phyloP scores from a whole-genome alignment of 2,329 filamentous ascomycete species.

The Aureobasidium sp. region DNA sequence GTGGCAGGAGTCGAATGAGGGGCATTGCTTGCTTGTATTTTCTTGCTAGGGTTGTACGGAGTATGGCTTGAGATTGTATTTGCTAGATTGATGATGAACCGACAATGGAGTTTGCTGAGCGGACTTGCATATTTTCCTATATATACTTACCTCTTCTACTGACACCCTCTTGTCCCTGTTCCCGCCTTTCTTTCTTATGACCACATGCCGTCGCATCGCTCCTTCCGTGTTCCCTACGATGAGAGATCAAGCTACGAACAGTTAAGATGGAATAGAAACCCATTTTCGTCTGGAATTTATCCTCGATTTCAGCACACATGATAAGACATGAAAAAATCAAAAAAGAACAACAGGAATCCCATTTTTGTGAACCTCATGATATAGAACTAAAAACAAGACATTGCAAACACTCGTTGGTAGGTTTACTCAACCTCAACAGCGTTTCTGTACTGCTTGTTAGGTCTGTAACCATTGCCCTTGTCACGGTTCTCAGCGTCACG shows the following conservation, averaged over 20 bases:
- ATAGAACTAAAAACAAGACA: neutral
- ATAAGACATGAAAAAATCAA: no score
- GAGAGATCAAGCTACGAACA: no score
- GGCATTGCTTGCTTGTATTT: neutral
- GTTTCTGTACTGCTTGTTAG: conserved; percentile 20
- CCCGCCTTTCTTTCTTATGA: neutral
- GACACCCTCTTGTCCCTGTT: neutral
- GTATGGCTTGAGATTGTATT: neutral
- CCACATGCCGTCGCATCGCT: neutral
- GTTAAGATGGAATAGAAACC: neutral
- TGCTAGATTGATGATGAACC: neutral
- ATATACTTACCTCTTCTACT: neutral
- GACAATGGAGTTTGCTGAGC: neutral
- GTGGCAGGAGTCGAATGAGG: neutral
- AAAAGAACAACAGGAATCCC: neutral
- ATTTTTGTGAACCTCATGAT: neutral
- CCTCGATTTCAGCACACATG: neutral
- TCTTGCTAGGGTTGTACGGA: neutral
- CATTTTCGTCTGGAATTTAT: neutral
- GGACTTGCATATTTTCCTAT: neutral
- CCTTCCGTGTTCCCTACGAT: no score
- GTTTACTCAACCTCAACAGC: conserved; percentile 21
- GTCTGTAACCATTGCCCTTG: conserved; percentile 19
- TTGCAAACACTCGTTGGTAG: neutral
- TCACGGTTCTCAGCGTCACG: conserved; percentile 10